A percentile compares a stretch with the other conserved stretches of the same genome.
Evolutionary conservation across 2,329 filamentous ascomycete species (phyloP).

Genomic region (Bipolaris zeicola): DNA sequence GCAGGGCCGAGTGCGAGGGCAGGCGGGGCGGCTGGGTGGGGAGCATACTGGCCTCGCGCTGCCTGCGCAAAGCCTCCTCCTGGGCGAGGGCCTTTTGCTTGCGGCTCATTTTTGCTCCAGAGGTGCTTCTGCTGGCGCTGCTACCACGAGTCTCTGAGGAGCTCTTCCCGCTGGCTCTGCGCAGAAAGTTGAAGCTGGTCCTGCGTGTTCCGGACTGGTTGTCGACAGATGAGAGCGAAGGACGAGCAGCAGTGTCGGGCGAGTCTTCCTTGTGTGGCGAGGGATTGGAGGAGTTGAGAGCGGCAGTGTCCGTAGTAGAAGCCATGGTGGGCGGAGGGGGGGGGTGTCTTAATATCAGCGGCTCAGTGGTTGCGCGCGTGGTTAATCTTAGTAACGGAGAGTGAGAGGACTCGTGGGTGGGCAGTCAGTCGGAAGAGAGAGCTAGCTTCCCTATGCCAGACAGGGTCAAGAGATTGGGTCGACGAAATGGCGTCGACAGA

Average conservation of each 20-base stretch:
- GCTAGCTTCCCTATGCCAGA: conserved; percentile 16
- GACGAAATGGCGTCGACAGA: neutral
- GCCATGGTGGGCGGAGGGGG: conserved; percentile 36
- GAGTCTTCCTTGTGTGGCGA: conserved; percentile 32
- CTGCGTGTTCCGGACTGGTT: conserved; percentile 25
- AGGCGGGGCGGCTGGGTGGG: conserved; percentile 66
- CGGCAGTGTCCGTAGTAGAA: conserved; percentile 28
- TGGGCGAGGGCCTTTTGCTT: conserved; percentile 58
- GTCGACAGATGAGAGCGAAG: conserved; percentile 23
- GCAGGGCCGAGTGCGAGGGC: conserved; percentile 54
- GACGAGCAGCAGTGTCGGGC: conserved; percentile 32
- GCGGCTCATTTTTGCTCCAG: conserved; percentile 58
- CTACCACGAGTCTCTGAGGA: conserved; percentile 29
- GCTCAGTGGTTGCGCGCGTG: conserved; percentile 22
- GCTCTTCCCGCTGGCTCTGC: conserved; percentile 38
- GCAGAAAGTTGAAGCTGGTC: conserved; percentile 47
- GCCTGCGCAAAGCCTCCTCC: conserved; percentile 61
- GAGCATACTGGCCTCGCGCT: conserved; percentile 61
- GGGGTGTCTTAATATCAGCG: conserved; percentile 34
- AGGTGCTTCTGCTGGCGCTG: conserved; percentile 34
- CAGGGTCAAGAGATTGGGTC: conserved; percentile 11
- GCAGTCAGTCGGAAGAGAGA: conserved; percentile 16
- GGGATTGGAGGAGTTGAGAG: conserved; percentile 15
- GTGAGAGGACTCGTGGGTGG: conserved; percentile 16
- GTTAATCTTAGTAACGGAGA: conserved; percentile 34